Base-by-base conservation (phyloP, 257 asterid genomes). In the Eucommia ulmoides region DNA sequence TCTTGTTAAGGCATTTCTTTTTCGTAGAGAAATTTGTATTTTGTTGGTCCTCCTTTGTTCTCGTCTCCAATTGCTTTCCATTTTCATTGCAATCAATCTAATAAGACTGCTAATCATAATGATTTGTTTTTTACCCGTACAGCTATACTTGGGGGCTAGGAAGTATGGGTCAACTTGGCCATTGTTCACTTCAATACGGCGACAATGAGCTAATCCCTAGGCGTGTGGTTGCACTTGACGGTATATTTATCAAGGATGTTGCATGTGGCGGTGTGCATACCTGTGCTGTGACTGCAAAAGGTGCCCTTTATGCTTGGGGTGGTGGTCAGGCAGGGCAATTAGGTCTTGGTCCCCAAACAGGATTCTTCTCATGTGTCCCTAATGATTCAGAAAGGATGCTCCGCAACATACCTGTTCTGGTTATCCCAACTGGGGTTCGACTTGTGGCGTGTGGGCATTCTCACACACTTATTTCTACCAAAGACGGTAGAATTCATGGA, bases 81-180 rank as follows among this genome's bases (percentile, higher is more conserved):
- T n/a, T n/a, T n/a, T n/a, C n/a, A n/a, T n/a, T n/a, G n/a, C n/a
- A n/a, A n/a, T n/a, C n/a, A n/a, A n/a, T n/a, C n/a, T n/a, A n/a
- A n/a, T n/a, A n/a, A n/a, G n/a, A n/a, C n/a, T n/a, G n/a, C n/a
- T 23, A 25, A 10, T 22, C 51, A 59, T 24, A 23, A 18, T 51
- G 22, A 20, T 42, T 67, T 9, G 23, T 20, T 1, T 19, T 16
- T 50, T 21, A 49, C 16, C 19, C 22, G 52, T 48, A 56, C 88
- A 91, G 99, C 56, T 91, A 86, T 54, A 86, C 96, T 21, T 91
- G 99, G 99, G 99, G 99, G 56, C 80, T 81, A 8, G 99, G 96
- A 62, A 86, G 80, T 68, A 74, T 81, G 94, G 96, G 99, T 23
- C 99, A 91, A 64, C 99, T 91, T 1, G 96, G 96, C 51, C 99